A percentile compares a stretch with the other conserved stretches of the same genome.
These are phyloP conservation scores for Yamadazyma siamensis DNA, from an alignment of 1,139 yeast species.

Conservation along the genomic window DNA sequence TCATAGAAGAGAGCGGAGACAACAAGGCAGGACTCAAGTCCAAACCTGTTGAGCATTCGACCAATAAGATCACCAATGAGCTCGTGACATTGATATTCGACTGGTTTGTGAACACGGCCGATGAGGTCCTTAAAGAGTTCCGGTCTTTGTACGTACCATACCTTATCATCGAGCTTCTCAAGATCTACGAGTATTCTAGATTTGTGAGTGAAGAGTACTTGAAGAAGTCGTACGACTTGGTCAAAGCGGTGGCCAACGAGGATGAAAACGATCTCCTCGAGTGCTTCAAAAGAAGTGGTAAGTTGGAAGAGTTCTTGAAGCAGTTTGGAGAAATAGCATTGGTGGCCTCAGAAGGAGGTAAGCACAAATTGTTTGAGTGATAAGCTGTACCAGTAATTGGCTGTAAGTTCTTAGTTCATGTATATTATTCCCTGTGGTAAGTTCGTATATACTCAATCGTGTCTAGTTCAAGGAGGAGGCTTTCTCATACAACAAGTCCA, in stretches of 20 bases:
- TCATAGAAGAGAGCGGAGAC: conserved; percentile 19
- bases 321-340: conserved; percentile 58
- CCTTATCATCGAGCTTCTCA: conserved; percentile 59
- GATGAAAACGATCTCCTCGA: conserved; percentile 36
- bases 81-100: conserved; percentile 24
- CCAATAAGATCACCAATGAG: conserved; percentile 33
- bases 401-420: conserved; percentile 1
- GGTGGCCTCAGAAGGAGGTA: conserved; percentile 40
- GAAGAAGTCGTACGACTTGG: conserved; percentile 54
- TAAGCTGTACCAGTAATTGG: conserved; percentile 20
- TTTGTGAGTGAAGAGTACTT: conserved; percentile 38
- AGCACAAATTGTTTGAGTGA: too few species aligned
- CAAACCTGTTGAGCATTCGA: conserved; percentile 32
- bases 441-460: background rate
- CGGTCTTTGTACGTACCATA: conserved; percentile 74
- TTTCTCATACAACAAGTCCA: conserved; percentile 89
- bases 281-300: conserved; percentile 60
- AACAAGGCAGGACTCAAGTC: conserved; percentile 21
- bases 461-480: conserved; percentile 69
- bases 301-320: conserved; percentile 58
- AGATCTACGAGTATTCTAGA: conserved; percentile 46
- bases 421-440: conserved; percentile 5
- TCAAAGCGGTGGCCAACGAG: conserved; percentile 48
- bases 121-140: conserved; percentile 44
- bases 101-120: conserved; percentile 36